These are phyloP conservation scores for Paraphaeosphaeria sporulosa DNA, from an alignment of 2,329 filamentous ascomycete species.

Conservation along the genomic window DNA sequence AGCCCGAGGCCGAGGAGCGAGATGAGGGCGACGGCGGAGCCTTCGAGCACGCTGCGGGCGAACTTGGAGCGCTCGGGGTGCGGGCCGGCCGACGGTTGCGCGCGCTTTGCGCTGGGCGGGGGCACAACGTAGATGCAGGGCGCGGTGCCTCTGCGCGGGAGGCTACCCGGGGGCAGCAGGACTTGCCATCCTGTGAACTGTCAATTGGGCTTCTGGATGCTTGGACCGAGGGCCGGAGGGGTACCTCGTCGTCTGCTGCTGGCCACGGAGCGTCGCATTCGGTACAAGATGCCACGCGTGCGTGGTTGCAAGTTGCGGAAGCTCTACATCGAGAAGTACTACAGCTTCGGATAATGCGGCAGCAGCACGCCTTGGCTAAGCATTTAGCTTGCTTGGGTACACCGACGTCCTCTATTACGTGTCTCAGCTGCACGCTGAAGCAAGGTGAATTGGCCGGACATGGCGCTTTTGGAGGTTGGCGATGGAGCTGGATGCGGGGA, in stretches of 20 bases:
- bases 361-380: conserved; percentile 5
- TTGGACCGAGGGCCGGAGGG: not conserved
- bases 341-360: not conserved
- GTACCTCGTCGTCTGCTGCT: not conserved
- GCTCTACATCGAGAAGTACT: not conserved
- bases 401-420: not conserved
- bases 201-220: conserved; percentile 9
- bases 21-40: conserved; percentile 59
- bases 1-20: conserved; percentile 54
- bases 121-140: conserved; percentile 25
- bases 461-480: not conserved
- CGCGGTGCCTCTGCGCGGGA: conserved; percentile 20
- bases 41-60: conserved; percentile 42
- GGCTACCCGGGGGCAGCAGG: conserved; percentile 33
- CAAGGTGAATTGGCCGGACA: no score
- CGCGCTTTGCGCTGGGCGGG: not conserved
- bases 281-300: conserved; percentile 5
- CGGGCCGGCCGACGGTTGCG: not conserved
- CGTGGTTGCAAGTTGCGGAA: not conserved
- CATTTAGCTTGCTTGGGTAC: conserved; percentile 1
- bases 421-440: not conserved
- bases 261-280: conserved; percentile 36
- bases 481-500: not conserved
- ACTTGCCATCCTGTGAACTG: conserved; percentile 35
- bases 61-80: conserved; percentile 40